phyloP scores from a whole-genome alignment of 768 basidiomycete genomes.

The Boletus pseudopeckii region DNA sequence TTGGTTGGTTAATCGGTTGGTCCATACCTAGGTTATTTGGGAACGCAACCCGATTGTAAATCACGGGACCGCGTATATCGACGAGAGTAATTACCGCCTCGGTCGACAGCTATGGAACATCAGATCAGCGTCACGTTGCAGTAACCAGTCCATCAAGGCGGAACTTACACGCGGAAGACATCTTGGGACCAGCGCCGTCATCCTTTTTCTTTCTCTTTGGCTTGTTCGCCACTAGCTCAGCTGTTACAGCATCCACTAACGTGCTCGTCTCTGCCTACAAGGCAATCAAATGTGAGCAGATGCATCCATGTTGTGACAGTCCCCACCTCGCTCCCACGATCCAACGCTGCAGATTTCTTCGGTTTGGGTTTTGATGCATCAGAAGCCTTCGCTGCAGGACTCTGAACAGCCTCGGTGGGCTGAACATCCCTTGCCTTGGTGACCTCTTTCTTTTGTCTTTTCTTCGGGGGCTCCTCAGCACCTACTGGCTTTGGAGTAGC shows the following conservation, averaged over 20 bases:
- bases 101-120: neutral
- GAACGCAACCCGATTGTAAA: neutral
- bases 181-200: neutral
- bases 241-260: neutral
- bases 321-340: conserved; percentile 13
- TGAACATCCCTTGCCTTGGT: conserved; percentile 4
- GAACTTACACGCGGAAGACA: conserved; percentile 14
- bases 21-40: conserved; percentile 3
- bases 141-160: neutral
- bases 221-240: conserved; percentile 4
- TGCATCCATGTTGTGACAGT: neutral
- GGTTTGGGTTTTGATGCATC: neutral
- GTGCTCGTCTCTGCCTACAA: conserved; percentile 7
- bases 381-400: conserved; percentile 9
- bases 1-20: neutral
- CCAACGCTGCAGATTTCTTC: conserved; percentile 3
- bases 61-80: neutral
- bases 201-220: conserved; percentile 7
- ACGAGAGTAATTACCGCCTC: conserved; percentile 3
- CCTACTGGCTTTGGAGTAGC: neutral
- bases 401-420: neutral
- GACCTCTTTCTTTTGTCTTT: conserved; percentile 13
- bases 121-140: neutral
- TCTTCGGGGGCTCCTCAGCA: conserved; percentile 14
- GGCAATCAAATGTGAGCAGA: conserved; percentile 1